Conservation (phyloP, 2,329 filamentous ascomycete genomes). For the Fusarium goolgardi region DNA sequence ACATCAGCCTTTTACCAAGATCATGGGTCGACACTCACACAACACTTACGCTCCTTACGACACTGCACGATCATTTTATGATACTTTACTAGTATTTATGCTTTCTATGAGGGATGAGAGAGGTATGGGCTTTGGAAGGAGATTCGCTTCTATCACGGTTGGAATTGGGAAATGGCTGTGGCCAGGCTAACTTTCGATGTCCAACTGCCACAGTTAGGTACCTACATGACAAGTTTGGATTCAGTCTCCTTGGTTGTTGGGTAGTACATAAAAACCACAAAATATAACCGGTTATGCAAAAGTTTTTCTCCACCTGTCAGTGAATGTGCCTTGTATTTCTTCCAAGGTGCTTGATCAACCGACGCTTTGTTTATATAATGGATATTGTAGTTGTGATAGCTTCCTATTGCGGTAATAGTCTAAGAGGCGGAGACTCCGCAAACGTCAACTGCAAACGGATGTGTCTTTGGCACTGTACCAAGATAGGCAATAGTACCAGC, state of each 20-base stretch:
- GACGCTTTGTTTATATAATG: not conserved
- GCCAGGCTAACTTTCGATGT: not conserved
- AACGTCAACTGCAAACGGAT: not conserved
- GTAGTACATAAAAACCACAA: not conserved
- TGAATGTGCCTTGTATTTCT: not conserved
- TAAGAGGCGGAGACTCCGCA: not conserved
- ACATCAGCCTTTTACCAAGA: not conserved
- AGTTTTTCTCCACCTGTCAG: not conserved
- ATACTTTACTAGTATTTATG: not conserved
- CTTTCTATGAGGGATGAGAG: conserved; percentile 3
- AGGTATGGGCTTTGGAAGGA: not conserved
- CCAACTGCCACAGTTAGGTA: not conserved
- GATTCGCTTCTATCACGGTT: conserved; percentile 6
- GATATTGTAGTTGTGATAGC: not conserved
- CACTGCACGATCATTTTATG: not conserved
- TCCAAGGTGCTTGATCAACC: rapidly evolving
- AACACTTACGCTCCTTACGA: conserved; percentile 9
- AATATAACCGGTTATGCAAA: conserved; percentile 7
- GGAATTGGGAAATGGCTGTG: not conserved
- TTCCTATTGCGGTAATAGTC: not conserved
- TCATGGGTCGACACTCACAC: not conserved
- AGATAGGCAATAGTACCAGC: not conserved
- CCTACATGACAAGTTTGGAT: not conserved
- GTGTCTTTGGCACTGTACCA: not conserved
- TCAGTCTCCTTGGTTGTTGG: not conserved